phyloP scores from a whole-genome alignment of 2,329 filamentous ascomycete genomes.

The Aschersonia sp. region DNA sequence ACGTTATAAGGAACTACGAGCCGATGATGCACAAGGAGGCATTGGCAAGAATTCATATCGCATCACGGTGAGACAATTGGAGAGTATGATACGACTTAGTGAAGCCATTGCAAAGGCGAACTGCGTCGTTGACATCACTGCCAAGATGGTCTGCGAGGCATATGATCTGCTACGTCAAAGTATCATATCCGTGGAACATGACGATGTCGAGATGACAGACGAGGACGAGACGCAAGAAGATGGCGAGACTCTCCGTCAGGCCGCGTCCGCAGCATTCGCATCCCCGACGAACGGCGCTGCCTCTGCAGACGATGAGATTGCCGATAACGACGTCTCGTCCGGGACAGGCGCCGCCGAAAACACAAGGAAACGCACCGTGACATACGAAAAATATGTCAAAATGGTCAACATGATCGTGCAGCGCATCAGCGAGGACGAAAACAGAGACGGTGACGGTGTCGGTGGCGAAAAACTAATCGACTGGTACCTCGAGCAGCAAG shows the following conservation, averaged over 20 bases:
- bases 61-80: slow-evolving; percentile 91
- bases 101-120: slow-evolving; percentile 98
- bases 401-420: slow-evolving; percentile 80
- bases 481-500: slow-evolving; percentile 89
- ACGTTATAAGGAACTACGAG: slow-evolving; percentile 89
- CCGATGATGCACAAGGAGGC: slow-evolving; percentile 87
- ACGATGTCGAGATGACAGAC: slow-evolving; percentile 89
- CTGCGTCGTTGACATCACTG: slow-evolving; percentile 79
- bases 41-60: slow-evolving; percentile 91
- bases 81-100: slow-evolving; percentile 86
- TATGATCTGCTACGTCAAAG: slow-evolving; percentile 84
- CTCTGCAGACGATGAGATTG: slow-evolving; percentile 18
- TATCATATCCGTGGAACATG: slow-evolving; percentile 96
- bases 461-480: slow-evolving; percentile 67
- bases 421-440: slow-evolving; percentile 73
- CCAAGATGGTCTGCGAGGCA: slow-evolving; percentile 79
- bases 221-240: slow-evolving; percentile 40
- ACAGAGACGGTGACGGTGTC: slow-evolving; percentile 62
- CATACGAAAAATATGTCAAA: slow-evolving; percentile 85
- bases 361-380: slow-evolving; percentile 68
- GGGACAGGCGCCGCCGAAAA: slow-evolving; percentile 9
- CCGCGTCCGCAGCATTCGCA: slow-evolving; percentile 24
- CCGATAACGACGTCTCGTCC: slow-evolving; percentile 18
- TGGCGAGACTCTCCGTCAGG: slow-evolving; percentile 27
- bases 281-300: slow-evolving; percentile 31